A percentile compares a stretch with the other conserved stretches of the same genome.
These are phyloP conservation scores for Penicillium nordicum DNA, from an alignment of 2,329 filamentous ascomycete species.

Conservation along the genomic window DNA sequence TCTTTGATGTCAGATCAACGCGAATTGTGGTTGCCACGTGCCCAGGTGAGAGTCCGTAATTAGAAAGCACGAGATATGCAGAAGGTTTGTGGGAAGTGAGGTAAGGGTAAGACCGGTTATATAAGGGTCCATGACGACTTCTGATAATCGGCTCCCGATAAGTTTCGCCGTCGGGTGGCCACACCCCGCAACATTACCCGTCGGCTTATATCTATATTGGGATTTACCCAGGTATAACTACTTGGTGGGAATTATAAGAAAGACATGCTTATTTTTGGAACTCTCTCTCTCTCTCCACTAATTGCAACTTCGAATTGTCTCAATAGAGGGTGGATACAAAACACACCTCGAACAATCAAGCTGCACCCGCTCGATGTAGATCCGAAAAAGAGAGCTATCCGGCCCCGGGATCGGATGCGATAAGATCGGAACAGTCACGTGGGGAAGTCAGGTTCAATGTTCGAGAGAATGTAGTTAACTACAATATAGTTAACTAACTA, in stretches of 20 bases:
- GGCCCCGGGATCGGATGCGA: constrained; percentile 3
- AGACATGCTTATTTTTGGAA: too few relatives aligned
- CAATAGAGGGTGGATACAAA: too few relatives aligned
- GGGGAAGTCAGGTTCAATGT: neutral
- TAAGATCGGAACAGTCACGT: constrained; percentile 3
- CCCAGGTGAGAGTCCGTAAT: neutral
- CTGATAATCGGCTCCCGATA: constrained; percentile 13
- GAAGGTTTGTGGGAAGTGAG: neutral
- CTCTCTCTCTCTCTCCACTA: too few relatives aligned
- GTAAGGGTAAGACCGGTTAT: neutral
- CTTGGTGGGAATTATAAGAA: neutral
- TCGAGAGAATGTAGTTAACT: neutral
- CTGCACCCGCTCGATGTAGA: neutral
- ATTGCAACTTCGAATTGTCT: neutral
- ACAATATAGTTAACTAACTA: too few relatives aligned
- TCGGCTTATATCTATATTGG: neutral
- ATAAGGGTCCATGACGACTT: constrained; percentile 1
- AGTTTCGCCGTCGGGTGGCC: constrained; percentile 14
- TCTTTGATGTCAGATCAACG: neutral
- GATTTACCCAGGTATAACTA: neutral
- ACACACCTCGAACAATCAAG: neutral
- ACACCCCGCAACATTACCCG: neutral
- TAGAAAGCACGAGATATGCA: neutral
- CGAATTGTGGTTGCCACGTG: neutral
- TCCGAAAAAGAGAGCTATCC: constrained; percentile 2